Evolutionary conservation across 148 eudicot genomes (phyloP).

Genomic region (Fallopia convolvulus): DNA sequence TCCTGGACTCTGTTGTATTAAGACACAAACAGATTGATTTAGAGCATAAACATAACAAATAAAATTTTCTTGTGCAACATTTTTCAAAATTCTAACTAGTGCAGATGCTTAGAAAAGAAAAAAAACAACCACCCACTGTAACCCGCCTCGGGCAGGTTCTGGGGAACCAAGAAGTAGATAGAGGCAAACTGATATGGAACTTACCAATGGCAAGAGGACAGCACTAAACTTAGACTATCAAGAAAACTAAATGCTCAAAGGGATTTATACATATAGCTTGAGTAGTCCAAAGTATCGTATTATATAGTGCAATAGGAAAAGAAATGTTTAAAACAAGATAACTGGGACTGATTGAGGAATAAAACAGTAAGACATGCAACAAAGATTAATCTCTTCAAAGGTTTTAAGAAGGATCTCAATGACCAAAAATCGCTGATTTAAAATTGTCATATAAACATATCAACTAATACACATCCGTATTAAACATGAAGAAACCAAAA

Average conservation of each 20-base stretch:
- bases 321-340: neutral
- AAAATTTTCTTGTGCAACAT: neutral
- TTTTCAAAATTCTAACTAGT: neutral
- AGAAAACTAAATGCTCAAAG: neutral
- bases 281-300: neutral
- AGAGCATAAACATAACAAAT: conserved; percentile 6
- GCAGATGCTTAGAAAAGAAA: neutral
- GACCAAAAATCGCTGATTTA: neutral
- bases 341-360: neutral
- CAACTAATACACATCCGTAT: neutral
- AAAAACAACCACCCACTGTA: too few species aligned
- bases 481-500: neutral
- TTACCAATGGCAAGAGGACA: neutral
- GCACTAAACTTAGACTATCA: neutral
- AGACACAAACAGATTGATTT: neutral
- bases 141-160: too few species aligned
- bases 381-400: neutral
- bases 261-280: neutral
- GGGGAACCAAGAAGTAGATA: neutral
- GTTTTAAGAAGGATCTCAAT: neutral
- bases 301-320: neutral
- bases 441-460: neutral
- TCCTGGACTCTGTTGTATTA: conserved; percentile 53
- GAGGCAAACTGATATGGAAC: neutral
- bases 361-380: neutral